Evolutionary conservation across 2,329 filamentous ascomycete genomes (phyloP).

Genomic region (Hypoxylon sp.): DNA sequence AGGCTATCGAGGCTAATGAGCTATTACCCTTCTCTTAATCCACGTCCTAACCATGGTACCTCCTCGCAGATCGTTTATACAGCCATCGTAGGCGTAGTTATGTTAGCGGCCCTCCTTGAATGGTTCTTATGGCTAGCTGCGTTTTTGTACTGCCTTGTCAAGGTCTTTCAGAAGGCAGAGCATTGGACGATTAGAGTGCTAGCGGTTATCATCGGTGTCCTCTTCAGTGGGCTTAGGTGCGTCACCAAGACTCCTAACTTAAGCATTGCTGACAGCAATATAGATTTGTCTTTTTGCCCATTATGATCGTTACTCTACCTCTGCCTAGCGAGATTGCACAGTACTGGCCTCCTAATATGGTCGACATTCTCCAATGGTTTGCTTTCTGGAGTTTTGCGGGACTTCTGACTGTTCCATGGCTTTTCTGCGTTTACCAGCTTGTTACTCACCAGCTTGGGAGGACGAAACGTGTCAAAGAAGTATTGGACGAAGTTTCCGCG

Average conservation of each 20-base stretch:
- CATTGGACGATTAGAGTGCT: constrained; percentile 86
- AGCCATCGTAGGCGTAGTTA: constrained; percentile 82
- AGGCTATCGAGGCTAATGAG: background rate
- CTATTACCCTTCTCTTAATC: background rate
- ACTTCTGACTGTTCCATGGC: constrained; percentile 89
- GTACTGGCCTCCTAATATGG: constrained; percentile 79
- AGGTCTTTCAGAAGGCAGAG: constrained; percentile 91
- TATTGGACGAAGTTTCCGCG: constrained; percentile 86
- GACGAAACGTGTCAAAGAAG: constrained; percentile 83
- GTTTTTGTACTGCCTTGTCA: constrained; percentile 90
- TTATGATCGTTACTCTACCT: constrained; percentile 94
- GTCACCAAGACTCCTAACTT: constrained; percentile 40
- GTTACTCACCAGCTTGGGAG: constrained; percentile 89
- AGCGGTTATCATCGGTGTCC: constrained; percentile 79
- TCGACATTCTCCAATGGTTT: constrained; percentile 88
- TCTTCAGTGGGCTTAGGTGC: constrained; percentile 84
- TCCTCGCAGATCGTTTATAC: constrained; percentile 83
- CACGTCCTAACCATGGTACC: constrained; percentile 35
- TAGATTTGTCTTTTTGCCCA: constrained; percentile 87
- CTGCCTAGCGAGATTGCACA: constrained; percentile 79
- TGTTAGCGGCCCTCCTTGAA: constrained; percentile 88
- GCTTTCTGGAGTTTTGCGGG: constrained; percentile 94
- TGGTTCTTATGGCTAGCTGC: constrained; percentile 97
- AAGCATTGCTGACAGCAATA: constrained; percentile 39
- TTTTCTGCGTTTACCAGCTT: constrained; percentile 92